These are phyloP conservation scores for Lichtheimia ramosa DNA, from an alignment of 371 early-diverging fungal genomes.

Conservation along the genomic window DNA sequence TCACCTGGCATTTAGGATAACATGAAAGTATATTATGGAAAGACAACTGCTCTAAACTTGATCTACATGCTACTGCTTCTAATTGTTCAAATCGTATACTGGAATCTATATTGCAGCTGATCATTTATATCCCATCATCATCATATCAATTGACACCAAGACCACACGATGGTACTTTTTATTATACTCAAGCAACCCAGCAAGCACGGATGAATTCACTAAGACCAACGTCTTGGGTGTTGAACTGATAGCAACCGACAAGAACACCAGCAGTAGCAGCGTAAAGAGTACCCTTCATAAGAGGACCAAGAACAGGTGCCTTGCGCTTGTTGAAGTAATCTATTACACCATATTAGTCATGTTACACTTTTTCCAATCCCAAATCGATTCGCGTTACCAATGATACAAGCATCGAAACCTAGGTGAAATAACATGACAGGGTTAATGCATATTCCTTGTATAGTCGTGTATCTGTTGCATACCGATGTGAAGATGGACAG, in stretches of 20 bases:
- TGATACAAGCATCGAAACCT: slow-evolving; percentile 63
- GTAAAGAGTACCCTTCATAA: slow-evolving; percentile 64
- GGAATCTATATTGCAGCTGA: too few relatives aligned
- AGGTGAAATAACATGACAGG: slow-evolving; percentile 4
- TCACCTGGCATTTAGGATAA: not conserved
- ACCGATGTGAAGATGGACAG: slow-evolving; percentile 90
- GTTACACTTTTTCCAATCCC: not conserved
- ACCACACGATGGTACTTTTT: not conserved
- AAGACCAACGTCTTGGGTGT: slow-evolving; percentile 93
- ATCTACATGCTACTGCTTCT: too few relatives aligned
- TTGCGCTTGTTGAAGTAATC: slow-evolving; percentile 88
- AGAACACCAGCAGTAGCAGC: slow-evolving; percentile 71
- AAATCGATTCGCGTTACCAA: slow-evolving; percentile 25
- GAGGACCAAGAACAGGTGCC: slow-evolving; percentile 61
- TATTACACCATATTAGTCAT: slow-evolving; percentile 11
- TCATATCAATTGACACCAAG: not conserved
- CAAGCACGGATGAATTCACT: slow-evolving; percentile 81
- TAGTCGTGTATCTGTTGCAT: not conserved
- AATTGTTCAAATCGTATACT: too few relatives aligned
- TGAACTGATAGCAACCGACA: slow-evolving; percentile 91
- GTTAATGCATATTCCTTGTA: not conserved
- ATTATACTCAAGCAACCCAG: slow-evolving; percentile 72
- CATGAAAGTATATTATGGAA: too few relatives aligned
- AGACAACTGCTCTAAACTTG: not conserved
- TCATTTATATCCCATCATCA: not conserved